Evolutionary conservation across 2,329 filamentous ascomycete species (phyloP), one percentile per base, ranked within the genome.

Genomic region (Capronia epimyces): DNA sequence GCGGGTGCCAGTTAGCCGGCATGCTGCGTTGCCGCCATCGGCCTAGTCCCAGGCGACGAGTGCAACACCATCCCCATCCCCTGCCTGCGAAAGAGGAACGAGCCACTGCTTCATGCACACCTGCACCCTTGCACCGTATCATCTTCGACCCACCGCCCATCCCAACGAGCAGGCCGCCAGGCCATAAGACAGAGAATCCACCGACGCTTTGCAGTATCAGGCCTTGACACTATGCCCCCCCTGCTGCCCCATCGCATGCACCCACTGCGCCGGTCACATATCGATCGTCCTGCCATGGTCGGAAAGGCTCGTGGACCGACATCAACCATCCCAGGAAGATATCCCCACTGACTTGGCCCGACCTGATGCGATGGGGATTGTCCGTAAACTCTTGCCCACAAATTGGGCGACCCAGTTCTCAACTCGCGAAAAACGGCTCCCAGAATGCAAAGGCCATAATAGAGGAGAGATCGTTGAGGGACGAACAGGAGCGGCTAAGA

Each of bases 11-110:
- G 4, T 22, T 7, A 37, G 34, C 49, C 50, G 47, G 50, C 46
- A 36, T 41, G 9, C 12, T 9, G 27, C 45, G 43, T 53, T 52
- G 29, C 53, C 53, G 5, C 22, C 32, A 41, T 25, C n/a, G 53
- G 53, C 43, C 40, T 50, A 40, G 53, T 42, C 16, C 48, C 50
- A 52, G 27, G 50, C 51, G 37, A 24, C 49, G 40, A 43, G 51
- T 57, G 55, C 55, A 54, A 53, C 55, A 57, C 55, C 55, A 54
- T 57, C 45, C 25, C 20, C 41, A 32, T 43, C 43, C 48, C 54
- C 16, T 37, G 15, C 15, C 15, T 20, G 34, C 34, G 18, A 37
- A 37, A 37, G 34, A 20, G 20, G 31, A n/a, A 13, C 7, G n/a
- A 37, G 15, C n/a, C 15, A 18, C 12, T 20, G 5, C 18, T 9